Percentiles rank a stretch among this genome's conserved stretches.
These are phyloP conservation scores for Penicillium canescens DNA, from an alignment of 495 filamentous ascomycete genomes.

Conservation along the genomic window DNA sequence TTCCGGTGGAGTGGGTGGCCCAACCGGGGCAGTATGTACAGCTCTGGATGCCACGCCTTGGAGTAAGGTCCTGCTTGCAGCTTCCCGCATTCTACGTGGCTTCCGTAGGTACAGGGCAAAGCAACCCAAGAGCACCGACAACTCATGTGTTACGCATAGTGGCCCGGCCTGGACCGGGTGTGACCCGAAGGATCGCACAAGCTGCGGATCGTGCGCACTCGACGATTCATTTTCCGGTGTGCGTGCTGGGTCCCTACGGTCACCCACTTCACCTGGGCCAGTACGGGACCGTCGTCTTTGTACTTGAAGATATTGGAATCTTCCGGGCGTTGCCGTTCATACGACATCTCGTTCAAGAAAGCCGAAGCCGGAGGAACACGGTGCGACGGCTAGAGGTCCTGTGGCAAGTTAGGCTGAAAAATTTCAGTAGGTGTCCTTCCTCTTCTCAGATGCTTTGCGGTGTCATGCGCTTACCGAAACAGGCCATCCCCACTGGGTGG, in stretches of 20 bases:
- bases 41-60: constrained; percentile 7
- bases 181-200: background rate
- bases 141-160: background rate
- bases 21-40: constrained; percentile 11
- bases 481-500: background rate
- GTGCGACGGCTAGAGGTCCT: constrained; percentile 1
- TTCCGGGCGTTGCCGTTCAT: constrained; percentile 3
- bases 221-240: background rate
- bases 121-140: background rate
- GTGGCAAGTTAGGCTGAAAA: background rate
- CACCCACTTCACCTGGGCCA: background rate
- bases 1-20: background rate
- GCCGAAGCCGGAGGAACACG: background rate
- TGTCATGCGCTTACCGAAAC: background rate
- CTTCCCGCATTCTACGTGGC: constrained; percentile 9
- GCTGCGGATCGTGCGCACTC: background rate
- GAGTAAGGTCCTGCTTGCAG: constrained; percentile 1
- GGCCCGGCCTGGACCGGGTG: background rate
- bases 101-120: background rate
- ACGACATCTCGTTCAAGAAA: constrained; percentile 2
- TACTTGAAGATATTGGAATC: constrained; percentile 4
- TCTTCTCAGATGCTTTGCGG: background rate
- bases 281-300: constrained; percentile 4
- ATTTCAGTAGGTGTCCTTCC: background rate
- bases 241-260: constrained; percentile 4